Evolutionary conservation across 2,329 filamentous ascomycete genomes (phyloP), one percentile per base, ranked within the genome.

Genomic region (Atkinsonella hypoxylon): DNA sequence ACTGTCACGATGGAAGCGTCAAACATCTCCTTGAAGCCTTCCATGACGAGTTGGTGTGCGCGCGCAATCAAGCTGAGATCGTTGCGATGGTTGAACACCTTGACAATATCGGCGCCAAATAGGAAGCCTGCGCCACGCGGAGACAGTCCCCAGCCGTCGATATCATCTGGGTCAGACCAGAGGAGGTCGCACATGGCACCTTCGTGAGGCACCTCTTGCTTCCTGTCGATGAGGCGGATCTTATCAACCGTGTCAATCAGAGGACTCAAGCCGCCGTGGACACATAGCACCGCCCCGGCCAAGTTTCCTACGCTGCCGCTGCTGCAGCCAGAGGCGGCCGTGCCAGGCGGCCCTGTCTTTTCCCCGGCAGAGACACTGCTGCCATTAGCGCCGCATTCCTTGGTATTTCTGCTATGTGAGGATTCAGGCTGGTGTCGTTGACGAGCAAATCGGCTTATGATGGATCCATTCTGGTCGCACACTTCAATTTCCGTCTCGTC

Each of bases 1-100:
- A 98, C 93, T 0, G 93, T 98, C 41, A 97, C 93, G 56, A 98
- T 96, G 45, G 83, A 88, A 13, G 83, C 85, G 64, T 95, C 89
- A 62, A 97, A 98, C 90, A 97, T 97, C 66, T 97, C 93, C 70
- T 97, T 97, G 69, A 96, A 98, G 0, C 93, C 93, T 66, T 98
- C 93, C 93, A 97, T 98, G 56, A 98, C 93, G 20, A 98, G 81
- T 67, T 98, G 93, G 64, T 98, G 93, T 1, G 93, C 93, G 50
- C 93, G 82, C 17, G 91, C 93, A 57, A 98, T 93, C 48, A 98
- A 77, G 20, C 85, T 89, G 30, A 98, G 77, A 62, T 95, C 88
- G 66, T 98, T 98, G 52, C 83, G 81, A 68, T 96, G 85, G 69
- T 97, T 98, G 73, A 98, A 98, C 56, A 83, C 82, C 61, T 93